Base-by-base conservation (phyloP, 2,329 filamentous ascomycete species). In the Dothideomycetes sp. region DNA sequence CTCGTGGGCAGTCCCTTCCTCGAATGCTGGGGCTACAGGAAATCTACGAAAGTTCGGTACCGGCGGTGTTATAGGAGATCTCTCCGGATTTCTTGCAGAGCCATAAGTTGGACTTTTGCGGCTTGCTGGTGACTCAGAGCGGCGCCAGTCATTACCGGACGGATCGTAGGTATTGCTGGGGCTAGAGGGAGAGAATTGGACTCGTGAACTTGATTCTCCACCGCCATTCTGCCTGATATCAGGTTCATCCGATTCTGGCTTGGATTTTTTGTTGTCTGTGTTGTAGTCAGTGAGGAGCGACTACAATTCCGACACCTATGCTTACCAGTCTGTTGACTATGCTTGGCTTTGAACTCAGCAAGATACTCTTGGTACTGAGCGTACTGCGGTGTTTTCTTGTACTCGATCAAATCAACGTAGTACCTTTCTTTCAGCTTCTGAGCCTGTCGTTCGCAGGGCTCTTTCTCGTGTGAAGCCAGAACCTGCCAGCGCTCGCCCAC, bases 401-500 rank as follows among this genome's bases (percentile, higher is more conserved):
- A 89, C 48, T 81, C 74, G 34, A 71, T 66, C 45, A 88, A 65
- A 46, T 84, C 75, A n/a, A 72, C 67, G 48, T 82, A 81, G 54
- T 86, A 89, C 48, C 72, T 81, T 48, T 88, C 82, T 59, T 89
- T 89, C 18, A 80, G 79, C 12, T 70, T 61, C 43, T 79, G 78
- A 17, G 84, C 83, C 52, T 83, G 77, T 30, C 71, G 72, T 56
- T 89, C 84, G 49, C 74, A 89, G 0, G 72, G 69, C 52, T 86
- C 83, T 52, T 84, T 83, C 48, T 84, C 78, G 1, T 66, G 60
- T 1, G 75, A 68, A 2, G 74, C 67, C 7, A 89, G 61, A 38
- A 75, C 79, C 54, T 89, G 84, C 84, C 84, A 89, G 52, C 82
- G 76, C 53, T 89, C 83, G 5, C 84, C 84, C 1, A 88, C 84